Percentiles rank a stretch among this genome's conserved stretches.
phyloP scores from a whole-genome alignment of 1,284 basidiomycete species.

The Cryptococcus sp. region DNA sequence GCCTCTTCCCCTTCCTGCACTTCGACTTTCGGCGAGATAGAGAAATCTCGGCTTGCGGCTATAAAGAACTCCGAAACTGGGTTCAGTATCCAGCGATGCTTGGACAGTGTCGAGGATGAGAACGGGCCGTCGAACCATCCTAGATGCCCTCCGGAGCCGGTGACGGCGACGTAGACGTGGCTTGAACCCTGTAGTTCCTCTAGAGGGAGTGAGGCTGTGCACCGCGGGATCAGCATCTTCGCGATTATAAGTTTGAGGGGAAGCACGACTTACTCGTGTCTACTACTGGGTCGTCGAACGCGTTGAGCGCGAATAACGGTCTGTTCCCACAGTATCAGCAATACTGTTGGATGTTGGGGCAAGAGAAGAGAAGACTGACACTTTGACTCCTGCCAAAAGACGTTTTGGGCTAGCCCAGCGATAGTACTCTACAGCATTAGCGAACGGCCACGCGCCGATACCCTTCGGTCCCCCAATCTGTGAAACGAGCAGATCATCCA shows the following conservation, averaged over 20 bases:
- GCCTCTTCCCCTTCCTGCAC: slow-evolving; percentile 9
- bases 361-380: slow-evolving; percentile 29
- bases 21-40: background rate
- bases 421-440: slow-evolving; percentile 80
- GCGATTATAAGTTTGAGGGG: too few species aligned
- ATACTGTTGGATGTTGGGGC: background rate
- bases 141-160: slow-evolving; percentile 83
- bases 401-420: slow-evolving; percentile 60
- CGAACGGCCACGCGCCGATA: slow-evolving; percentile 68
- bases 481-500: slow-evolving; percentile 66
- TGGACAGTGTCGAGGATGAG: slow-evolving; percentile 22
- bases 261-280: slow-evolving; percentile 59
- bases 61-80: slow-evolving; percentile 47
- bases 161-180: slow-evolving; percentile 72
- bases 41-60: slow-evolving; percentile 34
- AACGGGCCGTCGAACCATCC: slow-evolving; percentile 79
- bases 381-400: slow-evolving; percentile 44
- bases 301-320: slow-evolving; percentile 74
- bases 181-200: slow-evolving; percentile 62
- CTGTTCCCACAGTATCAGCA: slow-evolving; percentile 17
- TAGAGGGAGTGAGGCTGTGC: slow-evolving; percentile 54
- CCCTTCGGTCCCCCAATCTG: slow-evolving; percentile 73
- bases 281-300: slow-evolving; percentile 87
- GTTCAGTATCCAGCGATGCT: slow-evolving; percentile 47
- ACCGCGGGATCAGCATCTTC: slow-evolving; percentile 2